These are phyloP conservation scores for Aspergillus leporis DNA, from an alignment of 495 filamentous ascomycete species.

Conservation along the genomic window DNA sequence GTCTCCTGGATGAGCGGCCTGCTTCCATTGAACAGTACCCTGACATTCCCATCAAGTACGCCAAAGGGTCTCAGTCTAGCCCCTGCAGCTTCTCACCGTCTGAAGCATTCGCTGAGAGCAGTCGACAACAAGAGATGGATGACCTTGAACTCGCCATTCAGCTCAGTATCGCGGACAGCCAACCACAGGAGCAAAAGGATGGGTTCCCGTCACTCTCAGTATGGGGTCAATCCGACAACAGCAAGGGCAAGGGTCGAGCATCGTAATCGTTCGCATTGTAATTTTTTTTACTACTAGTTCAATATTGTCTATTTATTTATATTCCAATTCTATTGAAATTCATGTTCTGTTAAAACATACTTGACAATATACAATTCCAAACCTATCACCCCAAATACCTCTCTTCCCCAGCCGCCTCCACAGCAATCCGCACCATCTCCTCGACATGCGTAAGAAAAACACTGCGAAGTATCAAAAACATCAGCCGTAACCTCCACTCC, in stretches of 20 bases:
- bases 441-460: conserved; percentile 28
- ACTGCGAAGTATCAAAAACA: conserved; percentile 33
- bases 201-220: conserved; percentile 59
- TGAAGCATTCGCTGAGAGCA: conserved; percentile 33
- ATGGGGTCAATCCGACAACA: conserved; percentile 44
- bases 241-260: conserved; percentile 48
- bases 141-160: conserved; percentile 84
- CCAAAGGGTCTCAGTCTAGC: conserved; percentile 29
- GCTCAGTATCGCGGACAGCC: conserved; percentile 77
- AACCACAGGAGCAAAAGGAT: conserved; percentile 36
- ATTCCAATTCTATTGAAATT: conserved; percentile 5
- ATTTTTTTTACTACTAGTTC: not conserved
- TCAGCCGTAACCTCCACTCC: conserved; percentile 27
- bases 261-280: conserved; percentile 25
- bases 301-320: conserved; percentile 5
- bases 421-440: conserved; percentile 24
- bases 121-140: conserved; percentile 55
- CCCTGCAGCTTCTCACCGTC: conserved; percentile 21
- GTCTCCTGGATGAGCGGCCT: conserved; percentile 57
- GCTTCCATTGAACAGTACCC: conserved; percentile 31
- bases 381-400: conserved; percentile 8
- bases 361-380: not conserved
- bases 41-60: conserved; percentile 56
- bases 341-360: too few species aligned
- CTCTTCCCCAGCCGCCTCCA: conserved; percentile 17